A percentile compares a stretch with the other conserved stretches of the same genome.
phyloP scores from a whole-genome alignment of 1,139 yeast genomes.

The Zhuliangozyma blackwelliae region DNA sequence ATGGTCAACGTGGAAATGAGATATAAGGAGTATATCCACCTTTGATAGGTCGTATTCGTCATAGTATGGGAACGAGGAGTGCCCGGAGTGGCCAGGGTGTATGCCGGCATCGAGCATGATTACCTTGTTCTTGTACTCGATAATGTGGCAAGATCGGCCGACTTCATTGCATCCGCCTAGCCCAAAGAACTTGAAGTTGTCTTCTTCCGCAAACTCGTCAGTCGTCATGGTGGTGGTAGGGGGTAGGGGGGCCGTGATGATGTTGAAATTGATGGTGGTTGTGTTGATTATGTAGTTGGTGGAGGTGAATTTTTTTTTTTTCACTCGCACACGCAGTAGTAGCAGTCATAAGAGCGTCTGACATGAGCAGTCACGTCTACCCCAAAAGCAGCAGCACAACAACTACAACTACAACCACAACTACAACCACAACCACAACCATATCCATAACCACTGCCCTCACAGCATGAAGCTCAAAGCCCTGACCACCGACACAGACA shows the following conservation, averaged over 20 bases:
- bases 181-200: constrained; percentile 66
- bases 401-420: too few species aligned
- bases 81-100: constrained; percentile 91
- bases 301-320: not conserved
- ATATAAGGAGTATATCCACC: constrained; percentile 79
- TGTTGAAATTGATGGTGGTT: constrained; percentile 1
- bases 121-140: constrained; percentile 92
- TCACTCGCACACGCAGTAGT: not conserved
- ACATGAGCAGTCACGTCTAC: not conserved
- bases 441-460: too few species aligned
- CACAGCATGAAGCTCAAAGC: constrained; percentile 32
- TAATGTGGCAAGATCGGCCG: constrained; percentile 91
- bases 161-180: constrained; percentile 99
- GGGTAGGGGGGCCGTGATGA: not conserved
- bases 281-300: not conserved
- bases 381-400: too few species aligned
- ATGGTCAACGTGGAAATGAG: constrained; percentile 95
- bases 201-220: constrained; percentile 25
- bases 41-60: constrained; percentile 90
- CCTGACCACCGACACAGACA: constrained; percentile 25
- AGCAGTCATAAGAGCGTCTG: too few species aligned
- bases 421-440: too few species aligned
- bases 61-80: constrained; percentile 88
- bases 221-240: constrained; percentile 6
- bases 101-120: constrained; percentile 98